These are phyloP conservation scores for Russula brevipes DNA, from an alignment of 768 basidiomycete species.

Conservation along the genomic window DNA sequence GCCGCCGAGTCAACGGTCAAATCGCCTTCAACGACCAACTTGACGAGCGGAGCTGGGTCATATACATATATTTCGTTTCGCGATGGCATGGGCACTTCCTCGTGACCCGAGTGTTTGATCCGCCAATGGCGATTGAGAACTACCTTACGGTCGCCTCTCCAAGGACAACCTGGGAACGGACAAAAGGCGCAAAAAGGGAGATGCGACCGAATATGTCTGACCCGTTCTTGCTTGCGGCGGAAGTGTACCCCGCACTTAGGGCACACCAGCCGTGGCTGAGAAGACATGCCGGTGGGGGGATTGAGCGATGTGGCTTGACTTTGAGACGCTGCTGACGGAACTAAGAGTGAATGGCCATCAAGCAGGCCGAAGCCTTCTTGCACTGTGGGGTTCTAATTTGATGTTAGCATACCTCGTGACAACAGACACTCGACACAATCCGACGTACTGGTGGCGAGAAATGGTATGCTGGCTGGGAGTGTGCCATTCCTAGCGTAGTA, in stretches of 20 bases:
- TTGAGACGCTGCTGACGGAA: not conserved
- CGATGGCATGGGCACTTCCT: not conserved
- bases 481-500: too few species aligned
- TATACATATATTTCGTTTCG: slow-evolving; percentile 1
- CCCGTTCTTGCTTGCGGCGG: not conserved
- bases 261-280: not conserved
- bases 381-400: not conserved
- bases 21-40: not conserved
- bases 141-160: not conserved
- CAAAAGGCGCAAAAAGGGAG: not conserved
- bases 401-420: not conserved
- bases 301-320: not conserved
- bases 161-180: not conserved
- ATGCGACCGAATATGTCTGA: not conserved
- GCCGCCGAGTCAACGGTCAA: not conserved
- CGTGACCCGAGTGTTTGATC: too few species aligned
- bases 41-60: not conserved
- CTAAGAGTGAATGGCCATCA: not conserved
- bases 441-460: not conserved
- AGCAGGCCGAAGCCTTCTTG: not conserved
- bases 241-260: not conserved
- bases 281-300: too few species aligned
- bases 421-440: too few species aligned
- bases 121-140: too few species aligned
- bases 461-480: not conserved